Evolutionary conservation across 225 moss, liverwort and hornwort genomes (phyloP).

Genomic region (Climacium dendroides): DNA sequence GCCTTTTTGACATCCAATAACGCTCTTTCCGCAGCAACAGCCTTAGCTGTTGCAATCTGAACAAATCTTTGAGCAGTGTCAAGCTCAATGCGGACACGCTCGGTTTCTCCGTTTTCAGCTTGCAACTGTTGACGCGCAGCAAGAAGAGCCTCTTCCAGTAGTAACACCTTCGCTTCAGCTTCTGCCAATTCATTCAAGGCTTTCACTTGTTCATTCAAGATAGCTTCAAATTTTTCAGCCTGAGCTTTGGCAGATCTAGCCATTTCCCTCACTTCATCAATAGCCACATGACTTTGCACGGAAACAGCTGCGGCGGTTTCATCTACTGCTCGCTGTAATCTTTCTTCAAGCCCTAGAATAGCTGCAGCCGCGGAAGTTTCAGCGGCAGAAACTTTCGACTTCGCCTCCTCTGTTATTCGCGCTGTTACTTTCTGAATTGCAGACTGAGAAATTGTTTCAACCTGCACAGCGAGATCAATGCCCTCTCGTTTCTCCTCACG

Average conservation of each 20-base stretch:
- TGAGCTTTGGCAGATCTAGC: constrained; percentile 45
- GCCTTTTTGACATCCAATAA: constrained; percentile 31
- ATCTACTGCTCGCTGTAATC: constrained; percentile 29
- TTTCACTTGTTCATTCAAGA: constrained; percentile 30
- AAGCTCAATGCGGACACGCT: constrained; percentile 45
- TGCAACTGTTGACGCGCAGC: constrained; percentile 18
- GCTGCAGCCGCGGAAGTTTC: constrained; percentile 58
- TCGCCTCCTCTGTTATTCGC: constrained; percentile 21
- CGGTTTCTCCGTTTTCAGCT: constrained; percentile 7
- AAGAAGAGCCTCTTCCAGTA: constrained; percentile 36
- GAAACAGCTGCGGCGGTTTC: constrained; percentile 33
- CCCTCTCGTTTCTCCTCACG: constrained; percentile 35
- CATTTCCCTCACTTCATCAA: constrained; percentile 36
- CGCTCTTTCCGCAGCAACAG: constrained; percentile 40
- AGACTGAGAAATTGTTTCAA: constrained; percentile 42
- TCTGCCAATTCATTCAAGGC: constrained; percentile 40
- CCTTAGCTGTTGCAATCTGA: constrained; percentile 16
- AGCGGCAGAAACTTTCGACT: constrained; percentile 23
- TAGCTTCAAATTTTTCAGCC: constrained; percentile 38
- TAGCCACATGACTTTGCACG: constrained; percentile 19
- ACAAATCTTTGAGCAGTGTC: constrained; percentile 9
- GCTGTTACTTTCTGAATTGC: constrained; percentile 21
- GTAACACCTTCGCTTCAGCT: constrained; percentile 28
- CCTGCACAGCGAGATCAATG: constrained; percentile 39
- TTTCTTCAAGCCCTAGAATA: constrained; percentile 30